A percentile compares a stretch with the other conserved stretches of the same genome.
phyloP scores from a whole-genome alignment of 345 rosid species.

The Eucalyptus sp. region DNA sequence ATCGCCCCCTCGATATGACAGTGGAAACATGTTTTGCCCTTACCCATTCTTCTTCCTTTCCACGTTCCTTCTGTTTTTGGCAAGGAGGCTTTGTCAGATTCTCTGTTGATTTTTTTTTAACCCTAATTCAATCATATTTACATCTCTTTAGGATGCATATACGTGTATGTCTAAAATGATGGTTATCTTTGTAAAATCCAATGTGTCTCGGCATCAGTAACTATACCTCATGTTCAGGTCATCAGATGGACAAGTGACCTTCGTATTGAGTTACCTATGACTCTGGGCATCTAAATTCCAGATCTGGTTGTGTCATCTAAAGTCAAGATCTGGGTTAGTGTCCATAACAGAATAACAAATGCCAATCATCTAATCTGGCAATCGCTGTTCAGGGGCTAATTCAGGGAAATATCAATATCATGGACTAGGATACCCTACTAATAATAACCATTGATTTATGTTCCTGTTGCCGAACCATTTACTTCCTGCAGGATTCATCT shows the following conservation, averaged over 20 bases:
- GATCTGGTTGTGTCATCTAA: not conserved
- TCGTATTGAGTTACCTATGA: not conserved
- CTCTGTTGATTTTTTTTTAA: not conserved
- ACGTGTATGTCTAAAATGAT: not conserved
- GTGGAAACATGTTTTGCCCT: slow-evolving; percentile 33
- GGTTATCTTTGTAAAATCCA: not conserved
- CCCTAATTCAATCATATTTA: not conserved
- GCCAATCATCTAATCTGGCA: not conserved
- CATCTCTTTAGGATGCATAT: not conserved
- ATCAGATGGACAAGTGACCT: not conserved
- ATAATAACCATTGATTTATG: not conserved
- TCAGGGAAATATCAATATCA: not conserved
- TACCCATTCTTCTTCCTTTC: slow-evolving; percentile 42
- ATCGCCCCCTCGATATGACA: slow-evolving; percentile 41
- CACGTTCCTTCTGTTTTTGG: not conserved
- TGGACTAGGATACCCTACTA: not conserved
- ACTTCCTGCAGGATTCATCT: not conserved
- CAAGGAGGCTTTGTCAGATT: not conserved
- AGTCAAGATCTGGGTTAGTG: not conserved
- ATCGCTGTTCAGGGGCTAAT: not conserved
- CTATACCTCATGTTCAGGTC: not conserved
- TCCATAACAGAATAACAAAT: not conserved
- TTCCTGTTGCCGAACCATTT: not conserved
- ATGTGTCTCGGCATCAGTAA: not conserved
- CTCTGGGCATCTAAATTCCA: not conserved